These are phyloP conservation scores for Aureobasidium subglaciale DNA, from an alignment of 2,329 filamentous ascomycete species.

Conservation along the genomic window DNA sequence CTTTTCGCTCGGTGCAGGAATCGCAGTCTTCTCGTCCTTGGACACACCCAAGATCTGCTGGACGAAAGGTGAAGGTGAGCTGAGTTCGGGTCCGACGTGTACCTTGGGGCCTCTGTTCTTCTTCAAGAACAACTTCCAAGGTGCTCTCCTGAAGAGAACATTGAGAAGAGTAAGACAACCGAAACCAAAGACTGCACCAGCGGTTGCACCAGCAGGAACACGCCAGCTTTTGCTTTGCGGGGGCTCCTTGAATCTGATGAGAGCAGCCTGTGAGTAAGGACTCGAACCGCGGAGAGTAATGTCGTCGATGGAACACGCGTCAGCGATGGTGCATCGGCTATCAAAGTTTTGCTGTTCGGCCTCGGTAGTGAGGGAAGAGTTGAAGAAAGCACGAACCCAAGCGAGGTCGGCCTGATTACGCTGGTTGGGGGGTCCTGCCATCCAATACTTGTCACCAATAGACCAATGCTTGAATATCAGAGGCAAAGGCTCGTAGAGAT, in stretches of 20 bases:
- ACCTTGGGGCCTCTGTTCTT: background rate
- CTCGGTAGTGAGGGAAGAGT: slow-evolving; percentile 36
- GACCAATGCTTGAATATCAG: slow-evolving; percentile 45
- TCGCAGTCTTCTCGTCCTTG: background rate
- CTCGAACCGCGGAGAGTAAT: slow-evolving; percentile 5
- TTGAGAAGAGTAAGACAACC: slow-evolving; percentile 7
- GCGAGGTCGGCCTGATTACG: slow-evolving; percentile 37
- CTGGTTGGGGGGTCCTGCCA: slow-evolving; percentile 38
- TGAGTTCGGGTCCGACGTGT: background rate
- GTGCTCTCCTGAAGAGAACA: slow-evolving; percentile 13
- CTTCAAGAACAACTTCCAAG: slow-evolving; percentile 9
- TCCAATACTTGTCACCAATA: slow-evolving; percentile 37
- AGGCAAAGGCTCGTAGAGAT: slow-evolving; percentile 37
- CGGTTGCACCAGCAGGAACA: background rate
- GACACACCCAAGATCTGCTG: background rate
- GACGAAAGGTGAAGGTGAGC: slow-evolving; percentile 6
- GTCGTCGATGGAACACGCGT: slow-evolving; percentile 4
- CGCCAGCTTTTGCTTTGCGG: background rate
- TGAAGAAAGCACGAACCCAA: slow-evolving; percentile 46
- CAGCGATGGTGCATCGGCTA: background rate
- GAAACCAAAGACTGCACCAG: background rate
- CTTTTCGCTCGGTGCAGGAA: background rate
- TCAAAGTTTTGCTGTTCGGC: background rate
- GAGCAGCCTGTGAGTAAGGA: background rate
- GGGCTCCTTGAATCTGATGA: background rate